Base-by-base conservation (phyloP, 306 rosid genomes). In the Amphicarpaea edgeworthii region DNA sequence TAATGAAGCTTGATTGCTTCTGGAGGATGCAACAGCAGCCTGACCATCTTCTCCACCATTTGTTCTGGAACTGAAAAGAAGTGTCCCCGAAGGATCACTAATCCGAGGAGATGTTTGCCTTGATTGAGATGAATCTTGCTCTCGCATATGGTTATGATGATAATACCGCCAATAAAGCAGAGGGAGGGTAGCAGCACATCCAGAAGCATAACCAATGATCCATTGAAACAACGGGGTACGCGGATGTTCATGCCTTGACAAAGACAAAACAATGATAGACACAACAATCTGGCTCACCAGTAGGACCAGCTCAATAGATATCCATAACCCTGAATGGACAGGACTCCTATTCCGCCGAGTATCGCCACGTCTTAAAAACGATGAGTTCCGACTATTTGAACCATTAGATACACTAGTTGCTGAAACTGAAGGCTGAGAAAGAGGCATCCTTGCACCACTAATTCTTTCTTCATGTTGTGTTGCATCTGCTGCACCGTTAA, bases 181-280 rank as follows among this genome's bases (percentile, higher is more conserved):
- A 83, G 99, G 99, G 60, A 95, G 89, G 38, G 88, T 95, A 69
- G 97, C 96, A 89, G 85, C 85, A 81, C 99, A 90, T 68, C 99
- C 99, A 67, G 88, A 83, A 70, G 97, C 97, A 85, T 92, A 92
- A 14, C 99, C 97, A 28, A 95, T 81, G 49, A 95, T 86, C 99
- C 99, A 95, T 2, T 80, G 90, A 86, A 86, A 86, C 89, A 95
- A 85, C 9, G 99, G 99, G 6, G 92, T 84, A 20, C 8, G 88
- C 0, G 99, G 97, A 81, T 83, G 91, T 69, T 95, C 99, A 58
- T 89, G 70, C 84, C 87, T 86, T 51, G 99, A 92, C 88, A 95
- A 24, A 54, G 93, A 86, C 84, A 95, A 83, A 60, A 95, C 96
- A 62, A 89, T 81, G 34, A 90, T 47, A 72, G 99, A 90, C 15